Percentiles rank a stretch among this genome's conserved stretches.
Evolutionary conservation across 306 rosid species (phyloP).

Genomic region (Vachellia pachyceras): DNA sequence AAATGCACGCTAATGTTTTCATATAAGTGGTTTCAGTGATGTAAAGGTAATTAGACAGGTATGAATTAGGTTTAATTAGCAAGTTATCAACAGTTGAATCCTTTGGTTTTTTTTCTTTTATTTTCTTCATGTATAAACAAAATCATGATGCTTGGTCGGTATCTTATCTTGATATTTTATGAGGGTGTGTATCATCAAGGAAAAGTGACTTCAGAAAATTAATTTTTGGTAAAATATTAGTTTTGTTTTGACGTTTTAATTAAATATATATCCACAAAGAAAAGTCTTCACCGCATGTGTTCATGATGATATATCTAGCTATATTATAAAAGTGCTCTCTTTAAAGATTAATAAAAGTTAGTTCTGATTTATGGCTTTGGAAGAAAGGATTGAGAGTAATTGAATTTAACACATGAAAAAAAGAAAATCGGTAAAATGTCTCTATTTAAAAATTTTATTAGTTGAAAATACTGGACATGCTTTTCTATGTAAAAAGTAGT

Average conservation of each 20-base stretch:
- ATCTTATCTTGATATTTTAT: conserved; percentile 40
- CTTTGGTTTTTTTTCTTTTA: neutral
- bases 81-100: conserved; percentile 37
- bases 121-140: conserved; percentile 30
- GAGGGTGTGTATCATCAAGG: neutral
- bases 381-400: neutral
- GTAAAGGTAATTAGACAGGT: neutral
- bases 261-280: neutral
- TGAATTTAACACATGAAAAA: no score
- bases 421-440: no score
- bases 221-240: neutral
- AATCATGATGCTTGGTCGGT: conserved; percentile 63
- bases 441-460: no score
- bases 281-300: neutral
- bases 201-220: neutral
- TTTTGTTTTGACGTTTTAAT: neutral
- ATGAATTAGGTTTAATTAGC: conserved; percentile 46
- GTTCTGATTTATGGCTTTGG: neutral
- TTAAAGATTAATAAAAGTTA: no score
- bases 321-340: no score
- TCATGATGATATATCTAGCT: no score
- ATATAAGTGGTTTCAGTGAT: neutral
- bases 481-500: no score
- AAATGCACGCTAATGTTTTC: neutral
- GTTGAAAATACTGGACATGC: no score